Evolutionary conservation across 1,284 basidiomycete genomes (phyloP), one percentile per base, ranked within the genome.

Genomic region (Ustilago esculenta): DNA sequence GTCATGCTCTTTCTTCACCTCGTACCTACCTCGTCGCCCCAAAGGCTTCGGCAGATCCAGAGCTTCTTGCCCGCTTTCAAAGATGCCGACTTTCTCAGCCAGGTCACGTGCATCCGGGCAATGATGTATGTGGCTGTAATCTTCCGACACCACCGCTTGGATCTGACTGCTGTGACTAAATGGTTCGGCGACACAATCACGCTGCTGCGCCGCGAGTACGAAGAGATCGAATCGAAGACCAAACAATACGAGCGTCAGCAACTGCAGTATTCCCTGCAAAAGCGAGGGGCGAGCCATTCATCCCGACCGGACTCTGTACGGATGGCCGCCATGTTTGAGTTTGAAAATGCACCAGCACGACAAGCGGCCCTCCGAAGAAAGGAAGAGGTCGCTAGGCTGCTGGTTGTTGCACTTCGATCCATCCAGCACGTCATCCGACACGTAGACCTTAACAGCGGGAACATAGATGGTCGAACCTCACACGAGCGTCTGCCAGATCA

Each of bases 1-100:
- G 86, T 92, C 70, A 87, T 90, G 17, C 85, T 92, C n/a, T 88
- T 88, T 6, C 86, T 92, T 44, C 87, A 90, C 72, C 86, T 95
- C 33, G 88, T 90, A 42, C 87, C 89, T 0, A 69, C 84, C 1
- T 85, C 86, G 17, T 84, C 88, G 53, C 83, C 85, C 5, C 84
- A 85, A 44, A 86, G 88, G 12, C 80, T 92, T 24, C 81, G 84
- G 10, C 87, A 87, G 57, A 89, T 89, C 11, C 87, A 86, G 30
- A 85, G 85, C 25, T 91, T 90, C 53, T 85, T 94, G 41, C 84
- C 72, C 5, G 41, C 59, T 0, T 94, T 95, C 80, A 83, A 84
- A 20, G 83, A 86, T 15, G 89, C 89, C 0, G 90, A 92, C 73
- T 83, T 86, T 21, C 85, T 86, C n/a, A 90, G 90, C 0, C 88